These are phyloP conservation scores for Neospora caninum DNA, from an alignment of 169 alveolate species.

Conservation along the genomic window DNA sequence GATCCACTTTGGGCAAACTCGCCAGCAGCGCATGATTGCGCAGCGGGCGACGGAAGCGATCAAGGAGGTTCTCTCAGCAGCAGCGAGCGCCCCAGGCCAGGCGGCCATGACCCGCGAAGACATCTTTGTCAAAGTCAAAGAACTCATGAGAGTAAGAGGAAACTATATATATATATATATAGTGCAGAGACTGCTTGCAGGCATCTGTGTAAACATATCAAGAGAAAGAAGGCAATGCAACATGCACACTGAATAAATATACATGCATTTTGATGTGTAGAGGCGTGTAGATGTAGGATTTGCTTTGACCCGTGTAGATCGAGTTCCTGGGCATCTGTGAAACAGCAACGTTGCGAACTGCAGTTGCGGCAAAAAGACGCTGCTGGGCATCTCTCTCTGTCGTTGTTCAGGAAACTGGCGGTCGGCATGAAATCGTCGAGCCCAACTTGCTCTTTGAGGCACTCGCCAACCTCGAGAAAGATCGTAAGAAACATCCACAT, in stretches of 20 bases:
- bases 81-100: slow-evolving; percentile 18
- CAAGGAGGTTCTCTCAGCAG: slow-evolving; percentile 51
- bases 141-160: slow-evolving; percentile 34
- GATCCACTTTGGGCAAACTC: slow-evolving; percentile 59
- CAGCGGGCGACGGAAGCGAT: slow-evolving; percentile 55
- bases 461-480: slow-evolving; percentile 19
- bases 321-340: no score
- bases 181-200: background rate
- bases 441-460: slow-evolving; percentile 26
- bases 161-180: background rate
- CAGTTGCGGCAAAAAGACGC: no score
- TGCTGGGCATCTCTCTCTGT: no score
- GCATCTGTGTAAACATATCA: background rate
- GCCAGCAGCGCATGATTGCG: slow-evolving; percentile 57
- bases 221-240: no score
- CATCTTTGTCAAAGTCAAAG: slow-evolving; percentile 26
- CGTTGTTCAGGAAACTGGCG: slow-evolving; percentile 13
- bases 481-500: background rate
- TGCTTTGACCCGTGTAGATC: no score
- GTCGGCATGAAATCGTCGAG: slow-evolving; percentile 11
- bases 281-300: no score
- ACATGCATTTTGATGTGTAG: no score
- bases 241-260: no score
- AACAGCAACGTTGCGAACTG: no score
- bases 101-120: slow-evolving; percentile 39